Percentiles rank a stretch among this genome's conserved stretches.
These are phyloP conservation scores for Pseudopithomyces maydicus DNA, from an alignment of 2,329 filamentous ascomycete species.

Conservation along the genomic window DNA sequence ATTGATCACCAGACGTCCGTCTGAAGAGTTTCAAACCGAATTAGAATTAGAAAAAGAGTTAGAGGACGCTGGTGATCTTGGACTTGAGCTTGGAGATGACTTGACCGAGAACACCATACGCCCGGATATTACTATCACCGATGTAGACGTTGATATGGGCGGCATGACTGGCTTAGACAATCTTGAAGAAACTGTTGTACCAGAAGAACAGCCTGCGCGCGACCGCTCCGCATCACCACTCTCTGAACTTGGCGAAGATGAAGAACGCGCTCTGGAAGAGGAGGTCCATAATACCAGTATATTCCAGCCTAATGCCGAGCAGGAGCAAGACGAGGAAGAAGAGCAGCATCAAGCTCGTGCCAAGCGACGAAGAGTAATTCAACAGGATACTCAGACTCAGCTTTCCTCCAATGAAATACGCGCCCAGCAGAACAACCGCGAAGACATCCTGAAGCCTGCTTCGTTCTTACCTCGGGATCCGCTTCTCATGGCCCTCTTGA, in stretches of 20 bases:
- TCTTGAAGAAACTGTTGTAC: constrained; percentile 30
- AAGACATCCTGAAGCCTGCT: constrained; percentile 81
- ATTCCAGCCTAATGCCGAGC: constrained; percentile 42
- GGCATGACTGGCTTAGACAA: constrained; percentile 55
- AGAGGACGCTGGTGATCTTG: constrained; percentile 57
- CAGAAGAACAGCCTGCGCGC: constrained; percentile 56
- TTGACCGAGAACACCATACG: constrained; percentile 29
- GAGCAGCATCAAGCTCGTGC: constrained; percentile 70
- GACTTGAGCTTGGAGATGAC: constrained; percentile 45
- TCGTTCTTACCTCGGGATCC: constrained; percentile 87
- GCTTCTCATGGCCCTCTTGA: constrained; percentile 82
- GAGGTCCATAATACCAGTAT: constrained; percentile 52
- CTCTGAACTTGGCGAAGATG: constrained; percentile 57
- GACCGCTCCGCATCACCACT: constrained; percentile 59
- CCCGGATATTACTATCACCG: constrained; percentile 33
- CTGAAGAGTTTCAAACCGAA: constrained; percentile 37
- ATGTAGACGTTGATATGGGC: constrained; percentile 52
- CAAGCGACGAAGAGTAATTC: constrained; percentile 80
- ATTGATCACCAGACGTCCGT: constrained; percentile 58
- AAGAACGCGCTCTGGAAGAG: constrained; percentile 68
- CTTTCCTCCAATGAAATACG: constrained; percentile 79
- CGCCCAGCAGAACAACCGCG: constrained; percentile 82
- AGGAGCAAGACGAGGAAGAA: constrained; percentile 62
- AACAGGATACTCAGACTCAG: constrained; percentile 80
- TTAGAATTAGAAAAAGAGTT: constrained; percentile 57